Percentiles rank a stretch among this genome's conserved stretches.
Conservation (phyloP, 495 filamentous ascomycete species). For the Aspergillus sparsus region DNA sequence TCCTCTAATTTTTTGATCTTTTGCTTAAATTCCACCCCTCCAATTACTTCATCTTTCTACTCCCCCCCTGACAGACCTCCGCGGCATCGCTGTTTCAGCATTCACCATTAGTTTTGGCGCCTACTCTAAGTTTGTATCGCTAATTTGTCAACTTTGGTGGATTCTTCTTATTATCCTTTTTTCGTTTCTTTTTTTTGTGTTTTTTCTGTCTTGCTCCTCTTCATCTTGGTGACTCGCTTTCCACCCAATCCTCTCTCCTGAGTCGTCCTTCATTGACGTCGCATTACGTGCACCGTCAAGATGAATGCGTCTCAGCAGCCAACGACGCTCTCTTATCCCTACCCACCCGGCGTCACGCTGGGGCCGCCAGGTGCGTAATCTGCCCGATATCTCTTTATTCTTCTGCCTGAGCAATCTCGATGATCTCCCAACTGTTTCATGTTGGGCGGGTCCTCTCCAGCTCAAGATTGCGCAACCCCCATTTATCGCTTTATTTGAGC, state of each 20-base stretch:
- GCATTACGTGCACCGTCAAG: conserved; percentile 26
- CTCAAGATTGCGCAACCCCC: conserved; percentile 13
- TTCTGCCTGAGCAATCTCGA: conserved; percentile 11
- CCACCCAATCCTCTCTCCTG: conserved; percentile 21
- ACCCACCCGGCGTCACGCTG: conserved; percentile 44
- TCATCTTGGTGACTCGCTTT: conserved; percentile 16
- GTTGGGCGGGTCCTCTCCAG: conserved; percentile 17
- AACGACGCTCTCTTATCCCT: conserved; percentile 33
- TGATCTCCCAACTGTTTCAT: conserved; percentile 26
- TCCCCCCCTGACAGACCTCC: conserved; percentile 21
- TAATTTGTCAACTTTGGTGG: conserved; percentile 8
- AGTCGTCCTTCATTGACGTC: conserved; percentile 23
- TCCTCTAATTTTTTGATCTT: conserved; percentile 12
- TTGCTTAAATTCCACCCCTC: conserved; percentile 22
- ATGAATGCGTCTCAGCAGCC: conserved; percentile 44
- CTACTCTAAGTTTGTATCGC: conserved; percentile 5
- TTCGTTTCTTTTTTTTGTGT: conserved; percentile 12
- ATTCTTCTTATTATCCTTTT: conserved; percentile 8
- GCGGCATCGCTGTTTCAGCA: conserved; percentile 33
- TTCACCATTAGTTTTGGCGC: conserved; percentile 15
- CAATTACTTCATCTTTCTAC: conserved; percentile 16
- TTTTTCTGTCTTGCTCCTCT: conserved; percentile 11
- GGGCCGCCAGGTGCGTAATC: conserved; percentile 44
- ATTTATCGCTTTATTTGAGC: conserved; percentile 19
- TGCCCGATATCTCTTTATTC: conserved; percentile 15